Base-by-base conservation (phyloP, 1,284 basidiomycete genomes). In the Cryptococcus depauperatus region DNA sequence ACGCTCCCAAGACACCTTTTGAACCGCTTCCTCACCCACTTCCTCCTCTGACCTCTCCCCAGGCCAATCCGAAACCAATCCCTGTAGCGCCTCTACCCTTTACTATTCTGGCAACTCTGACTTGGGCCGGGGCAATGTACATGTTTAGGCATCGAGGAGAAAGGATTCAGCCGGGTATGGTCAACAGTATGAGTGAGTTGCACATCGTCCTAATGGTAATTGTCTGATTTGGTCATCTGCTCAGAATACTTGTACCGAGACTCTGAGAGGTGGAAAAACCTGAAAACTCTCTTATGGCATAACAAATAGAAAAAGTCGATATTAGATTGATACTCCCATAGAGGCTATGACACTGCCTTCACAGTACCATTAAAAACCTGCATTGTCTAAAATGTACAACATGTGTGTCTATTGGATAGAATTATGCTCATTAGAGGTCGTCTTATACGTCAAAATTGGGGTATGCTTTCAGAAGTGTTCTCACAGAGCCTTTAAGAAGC, bases 121-220 rank as follows among this genome's bases (percentile, higher is more conserved):
- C 84, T 29, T 98, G 93, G 93, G 93, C 89, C 30, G 76, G 82
- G n/a, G 90, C 95, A 38, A 97, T 98, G 93, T 98, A 85, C 79
- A 75, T 95, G 51, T 97, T 93, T 77, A 77, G 82, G 59, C 78
- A 93, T 68, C 75, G 81, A 26, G 80, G 87, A 37, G 82, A 96
- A 71, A 83, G 81, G 11, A 80, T 98, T 49, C 90, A 98, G 66
- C 85, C 87, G 4, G 92, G 93, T 42, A 87, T 96, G 84, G 71
- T 74, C 38, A 75, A 72, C 54, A 71, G 66, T 41, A 77, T 77
- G 67, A 52, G 64, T 69, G 52, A 64, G 66, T 67, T 37, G 10
- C n/a, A 34, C 18, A 18, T 23, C 33, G 33, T 35, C 10, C 11
- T n/a, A n/a, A 33, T 32, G 8, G 5, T 27, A 19, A 22, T n/a